Base-by-base conservation (phyloP, 2,329 filamentous ascomycete genomes). In the Colletotrichum euphorbiae region DNA sequence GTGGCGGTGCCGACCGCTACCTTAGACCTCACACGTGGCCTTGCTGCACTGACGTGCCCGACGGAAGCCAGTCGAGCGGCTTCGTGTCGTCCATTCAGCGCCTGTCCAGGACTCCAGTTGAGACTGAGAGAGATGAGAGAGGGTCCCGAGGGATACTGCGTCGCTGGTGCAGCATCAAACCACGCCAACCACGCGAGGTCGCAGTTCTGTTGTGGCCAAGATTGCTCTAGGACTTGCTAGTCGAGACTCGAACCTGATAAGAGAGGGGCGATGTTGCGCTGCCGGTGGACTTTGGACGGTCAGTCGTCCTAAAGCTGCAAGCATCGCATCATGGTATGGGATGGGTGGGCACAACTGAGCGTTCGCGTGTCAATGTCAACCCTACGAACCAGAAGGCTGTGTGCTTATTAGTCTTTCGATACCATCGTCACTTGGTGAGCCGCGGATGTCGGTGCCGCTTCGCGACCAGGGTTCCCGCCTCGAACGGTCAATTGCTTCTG, bases 191-290 rank as follows among this genome's bases (percentile, higher is more conserved):
- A 63, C n/a, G 60, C 19, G 52, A 63, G 51, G 51, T 38, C 15
- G n/a, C 17, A n/a, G 19, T 21, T n/a, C n/a, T 38, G 36, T 42
- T 54, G 43, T 51, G 59, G 38, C 38, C 48, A 59, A 63, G 42
- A 8, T 17, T 52, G 46, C 31, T 61, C n/a, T 46, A 58, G 36
- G 48, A 52, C 45, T 40, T 42, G n/a, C 31, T 48, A 54, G 52
- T 52, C 57, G 46, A 45, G 52, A 48, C 38, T 58, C 57, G 33
- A 45, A 45, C 31, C n/a, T 55, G 62, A 59, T 60, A 65, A 65
- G 65, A 60, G 65, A 68, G 65, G 65, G 65, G 61, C 65, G 65
- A 68, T 68, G 65, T 42, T 60, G 65, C 65, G 65, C 43, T 68
- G 40, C 61, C 42, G 65, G 65, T 68, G 65, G 54, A 42, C 12